Conservation (phyloP, 1,284 basidiomycete genomes). For the Ustilago loliicola region DNA sequence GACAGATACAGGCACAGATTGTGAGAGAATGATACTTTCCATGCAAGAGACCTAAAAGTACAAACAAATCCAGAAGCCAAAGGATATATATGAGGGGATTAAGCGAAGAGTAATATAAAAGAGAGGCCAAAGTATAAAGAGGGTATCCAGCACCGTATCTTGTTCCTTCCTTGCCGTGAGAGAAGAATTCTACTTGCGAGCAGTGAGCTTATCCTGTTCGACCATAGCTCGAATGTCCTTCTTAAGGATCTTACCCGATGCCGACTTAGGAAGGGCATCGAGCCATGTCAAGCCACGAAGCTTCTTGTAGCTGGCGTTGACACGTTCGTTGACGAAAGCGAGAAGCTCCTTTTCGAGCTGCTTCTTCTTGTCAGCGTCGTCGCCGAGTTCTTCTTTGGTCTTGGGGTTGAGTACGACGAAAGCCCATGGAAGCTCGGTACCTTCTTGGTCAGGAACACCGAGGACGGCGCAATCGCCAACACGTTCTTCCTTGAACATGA, state of each 20-base stretch:
- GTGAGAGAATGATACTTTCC: not conserved
- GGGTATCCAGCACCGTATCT: slow-evolving; percentile 12
- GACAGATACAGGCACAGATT: not conserved
- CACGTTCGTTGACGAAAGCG: slow-evolving; percentile 55
- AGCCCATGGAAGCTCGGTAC: slow-evolving; percentile 61
- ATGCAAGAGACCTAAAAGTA: slow-evolving; percentile 17
- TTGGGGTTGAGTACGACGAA: slow-evolving; percentile 53
- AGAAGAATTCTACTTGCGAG: slow-evolving; percentile 13
- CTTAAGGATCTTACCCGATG: slow-evolving; percentile 67
- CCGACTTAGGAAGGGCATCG: slow-evolving; percentile 60
- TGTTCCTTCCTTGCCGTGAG: not conserved
- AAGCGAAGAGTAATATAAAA: not conserved
- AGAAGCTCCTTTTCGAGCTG: slow-evolving; percentile 46
- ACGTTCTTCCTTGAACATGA: slow-evolving; percentile 51
- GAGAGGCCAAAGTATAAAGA: not conserved
- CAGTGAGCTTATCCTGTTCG: slow-evolving; percentile 40
- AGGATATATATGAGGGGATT: slow-evolving; percentile 7
- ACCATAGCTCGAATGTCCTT: slow-evolving; percentile 57
- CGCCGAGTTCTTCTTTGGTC: slow-evolving; percentile 21
- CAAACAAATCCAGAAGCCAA: slow-evolving; percentile 4
- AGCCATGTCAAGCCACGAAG: slow-evolving; percentile 63
- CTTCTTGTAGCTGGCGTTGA: slow-evolving; percentile 67
- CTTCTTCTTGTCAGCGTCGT: slow-evolving; percentile 39
- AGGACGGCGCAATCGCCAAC: slow-evolving; percentile 61
- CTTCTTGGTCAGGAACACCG: slow-evolving; percentile 48